Conservation (phyloP, 2,329 filamentous ascomycete genomes). For the Penicillium digitatum region DNA sequence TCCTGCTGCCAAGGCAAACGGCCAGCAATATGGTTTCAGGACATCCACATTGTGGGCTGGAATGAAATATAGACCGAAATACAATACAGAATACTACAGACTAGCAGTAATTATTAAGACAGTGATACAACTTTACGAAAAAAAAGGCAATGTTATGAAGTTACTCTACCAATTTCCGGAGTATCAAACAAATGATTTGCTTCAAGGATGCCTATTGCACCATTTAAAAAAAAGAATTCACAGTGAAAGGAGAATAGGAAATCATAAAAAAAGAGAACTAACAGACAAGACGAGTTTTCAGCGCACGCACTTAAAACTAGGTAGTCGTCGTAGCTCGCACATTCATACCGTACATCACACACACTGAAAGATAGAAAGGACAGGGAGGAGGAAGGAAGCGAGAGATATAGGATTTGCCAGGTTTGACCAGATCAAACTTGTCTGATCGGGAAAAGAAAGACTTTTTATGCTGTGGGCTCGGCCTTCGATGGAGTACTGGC, state of each 20-base stretch:
- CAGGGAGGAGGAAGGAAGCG: constrained; percentile 14
- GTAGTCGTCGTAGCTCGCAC: constrained; percentile 16
- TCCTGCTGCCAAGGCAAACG: constrained; percentile 7
- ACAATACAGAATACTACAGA: neutral
- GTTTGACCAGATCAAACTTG: neutral
- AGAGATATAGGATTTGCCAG: neutral
- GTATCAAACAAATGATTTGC: constrained; percentile 5
- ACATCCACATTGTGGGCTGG: constrained; percentile 7
- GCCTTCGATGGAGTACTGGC: constrained; percentile 31
- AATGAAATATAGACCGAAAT: neutral
- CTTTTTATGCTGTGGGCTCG: constrained; percentile 28
- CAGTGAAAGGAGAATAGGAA: constrained; percentile 19
- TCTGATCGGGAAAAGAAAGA: neutral
- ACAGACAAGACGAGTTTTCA: constrained; percentile 14
- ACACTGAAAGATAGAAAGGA: constrained; percentile 18
- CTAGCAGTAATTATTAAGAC: neutral
- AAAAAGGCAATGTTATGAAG: neutral
- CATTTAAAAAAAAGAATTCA: constrained; percentile 24
- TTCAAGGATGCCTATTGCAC: constrained; percentile 19
- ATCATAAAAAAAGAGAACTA: constrained; percentile 24
- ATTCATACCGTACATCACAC: constrained; percentile 27
- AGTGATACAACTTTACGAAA: neutral
- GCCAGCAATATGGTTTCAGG: constrained; percentile 3
- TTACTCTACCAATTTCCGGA: constrained; percentile 6
- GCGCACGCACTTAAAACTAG: constrained; percentile 14